Base-by-base conservation (phyloP, 352 stramenopile genomes). In the Pythium inflatum region DNA sequence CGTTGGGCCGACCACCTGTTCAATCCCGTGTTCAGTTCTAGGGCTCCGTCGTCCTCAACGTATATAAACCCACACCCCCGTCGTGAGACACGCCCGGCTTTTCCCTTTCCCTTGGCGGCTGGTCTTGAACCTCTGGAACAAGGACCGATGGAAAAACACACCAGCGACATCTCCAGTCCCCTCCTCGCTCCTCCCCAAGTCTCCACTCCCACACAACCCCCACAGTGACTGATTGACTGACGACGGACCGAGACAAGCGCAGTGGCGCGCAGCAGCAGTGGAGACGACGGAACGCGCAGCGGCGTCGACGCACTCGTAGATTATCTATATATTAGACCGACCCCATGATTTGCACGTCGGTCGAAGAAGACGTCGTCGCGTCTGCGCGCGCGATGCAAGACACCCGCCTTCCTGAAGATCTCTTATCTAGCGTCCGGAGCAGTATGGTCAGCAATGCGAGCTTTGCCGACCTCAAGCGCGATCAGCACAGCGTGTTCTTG, bases 31-130 rank as follows among this genome's bases (percentile, higher is more conserved):
- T 70, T 68, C 59, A 67, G 48, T 34, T 24, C 28, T 22, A 55
- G 56, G 40, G 20, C 46, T 68, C n/a, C n/a, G n/a, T n/a, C 51
- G 66, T 73, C 66, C 59, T 73, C 66, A 73, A 73, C 66, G 38
- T 72, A 72, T 72, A 69, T 58, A 50, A 61, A 48, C 31, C 53
- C 53, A 11, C 22, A 49, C 53, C 53, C 48, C 43, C 36, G 30
- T 40, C 38, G 66, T 68, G 66, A 73, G 58, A 73, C 66, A 68
- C 66, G 58, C 66, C 59, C 34, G 14, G 34, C 34, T 41, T 41
- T 41, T 41, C 30, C 40, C 30, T 45, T 68, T 50, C 60, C 33
- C 45, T 43, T 55, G 36, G 31, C 43, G 50, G 20, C 40, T 61
- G 28, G 62, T 43, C 50, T 69, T 69, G 51, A 69, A 69, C 59